Conservation (phyloP, 2,329 filamentous ascomycete genomes). For the Venturiaceae sp. region DNA sequence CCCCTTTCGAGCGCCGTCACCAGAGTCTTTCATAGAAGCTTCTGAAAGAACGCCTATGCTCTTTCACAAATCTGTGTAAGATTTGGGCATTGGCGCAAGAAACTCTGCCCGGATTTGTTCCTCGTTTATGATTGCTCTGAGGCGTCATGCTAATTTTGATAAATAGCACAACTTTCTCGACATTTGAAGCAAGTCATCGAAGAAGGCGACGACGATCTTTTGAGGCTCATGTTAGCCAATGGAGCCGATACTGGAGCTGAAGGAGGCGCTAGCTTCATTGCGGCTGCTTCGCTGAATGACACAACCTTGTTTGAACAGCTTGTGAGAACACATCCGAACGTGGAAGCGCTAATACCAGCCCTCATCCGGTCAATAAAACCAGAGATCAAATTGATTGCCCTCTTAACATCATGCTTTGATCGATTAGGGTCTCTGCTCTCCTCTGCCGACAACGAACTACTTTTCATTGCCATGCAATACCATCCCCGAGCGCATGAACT, state of each 20-base stretch:
- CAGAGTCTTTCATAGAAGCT: too few species aligned
- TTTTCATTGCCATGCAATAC: conserved; percentile 1
- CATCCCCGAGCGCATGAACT: neutral
- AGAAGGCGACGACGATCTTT: neutral
- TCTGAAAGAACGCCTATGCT: too few species aligned
- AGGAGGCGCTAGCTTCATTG: neutral
- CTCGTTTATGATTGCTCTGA: too few species aligned
- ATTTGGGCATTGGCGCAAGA: too few species aligned
- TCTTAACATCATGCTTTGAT: neutral
- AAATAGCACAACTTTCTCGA: neutral
- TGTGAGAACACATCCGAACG: neutral
- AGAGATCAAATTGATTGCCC: neutral
- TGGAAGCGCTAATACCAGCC: neutral
- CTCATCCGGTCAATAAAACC: neutral
- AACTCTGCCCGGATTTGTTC: too few species aligned
- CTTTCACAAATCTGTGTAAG: too few species aligned
- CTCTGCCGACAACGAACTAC: neutral
- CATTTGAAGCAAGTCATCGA: neutral
- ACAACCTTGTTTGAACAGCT: neutral
- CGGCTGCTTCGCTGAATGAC: neutral
- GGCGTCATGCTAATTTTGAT: neutral
- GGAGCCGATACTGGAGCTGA: neutral
- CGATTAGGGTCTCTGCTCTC: neutral
- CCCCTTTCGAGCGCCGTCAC: too few species aligned
- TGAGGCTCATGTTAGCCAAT: neutral